A percentile compares a stretch with the other conserved stretches of the same genome.
phyloP scores from a whole-genome alignment of 2,329 filamentous ascomycete species.

The Berkeleyomyces rouxiae region DNA sequence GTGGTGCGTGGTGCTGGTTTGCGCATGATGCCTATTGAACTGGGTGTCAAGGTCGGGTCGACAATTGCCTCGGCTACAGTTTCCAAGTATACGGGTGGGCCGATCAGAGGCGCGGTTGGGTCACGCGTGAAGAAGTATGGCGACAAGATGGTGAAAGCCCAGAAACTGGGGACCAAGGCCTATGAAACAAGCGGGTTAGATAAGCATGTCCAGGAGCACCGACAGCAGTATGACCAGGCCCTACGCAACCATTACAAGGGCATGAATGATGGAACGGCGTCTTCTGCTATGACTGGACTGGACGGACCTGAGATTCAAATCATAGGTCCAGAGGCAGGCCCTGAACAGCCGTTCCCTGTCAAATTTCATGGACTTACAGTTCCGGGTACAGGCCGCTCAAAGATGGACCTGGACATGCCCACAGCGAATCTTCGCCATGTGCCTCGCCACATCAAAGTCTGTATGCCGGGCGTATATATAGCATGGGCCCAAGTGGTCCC shows the following conservation, averaged over 20 bases:
- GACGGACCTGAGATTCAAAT: slow-evolving; percentile 17
- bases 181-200: slow-evolving; percentile 20
- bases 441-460: slow-evolving; percentile 33
- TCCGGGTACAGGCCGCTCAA: slow-evolving; percentile 26
- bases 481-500: slow-evolving; percentile 40
- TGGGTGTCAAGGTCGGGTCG: slow-evolving; percentile 41
- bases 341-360: slow-evolving; percentile 35
- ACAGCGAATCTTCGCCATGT: slow-evolving; percentile 38
- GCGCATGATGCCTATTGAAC: slow-evolving; percentile 46
- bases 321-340: slow-evolving; percentile 34
- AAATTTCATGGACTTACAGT: slow-evolving; percentile 33
- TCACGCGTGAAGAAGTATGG: slow-evolving; percentile 16
- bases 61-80: slow-evolving; percentile 24
- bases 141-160: slow-evolving; percentile 19
- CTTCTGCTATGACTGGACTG: neutral
- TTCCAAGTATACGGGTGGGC: slow-evolving; percentile 16
- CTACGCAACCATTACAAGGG: slow-evolving; percentile 1
- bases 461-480: slow-evolving; percentile 45
- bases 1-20: slow-evolving; percentile 49
- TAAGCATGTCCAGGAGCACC: slow-evolving; percentile 18
- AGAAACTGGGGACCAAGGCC: slow-evolving; percentile 17
- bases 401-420: slow-evolving; percentile 28
- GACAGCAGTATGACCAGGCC: slow-evolving; percentile 18
- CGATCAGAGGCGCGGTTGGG: slow-evolving; percentile 28
- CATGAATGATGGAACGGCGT: neutral